These are phyloP conservation scores for Aspergillus neotritici DNA, from an alignment of 2,329 filamentous ascomycete genomes.

Conservation along the genomic window DNA sequence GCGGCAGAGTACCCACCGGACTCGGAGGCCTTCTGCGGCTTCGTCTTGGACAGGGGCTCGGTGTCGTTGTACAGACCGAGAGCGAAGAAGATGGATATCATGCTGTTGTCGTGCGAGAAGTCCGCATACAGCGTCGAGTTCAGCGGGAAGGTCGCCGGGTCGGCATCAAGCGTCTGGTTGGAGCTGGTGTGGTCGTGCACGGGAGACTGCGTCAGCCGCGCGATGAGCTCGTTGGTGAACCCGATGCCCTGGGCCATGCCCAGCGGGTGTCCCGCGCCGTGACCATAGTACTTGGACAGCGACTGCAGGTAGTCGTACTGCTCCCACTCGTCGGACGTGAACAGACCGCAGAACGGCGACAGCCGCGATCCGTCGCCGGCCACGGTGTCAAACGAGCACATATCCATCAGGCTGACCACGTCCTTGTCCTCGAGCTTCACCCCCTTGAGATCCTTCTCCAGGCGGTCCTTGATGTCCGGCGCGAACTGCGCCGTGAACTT, in stretches of 20 bases:
- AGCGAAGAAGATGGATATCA: conserved; percentile 69
- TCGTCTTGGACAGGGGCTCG: conserved; percentile 47
- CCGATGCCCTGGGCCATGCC: conserved; percentile 82
- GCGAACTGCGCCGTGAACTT: conserved; percentile 61
- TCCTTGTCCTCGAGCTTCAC: conserved; percentile 59
- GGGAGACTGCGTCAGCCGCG: conserved; percentile 63
- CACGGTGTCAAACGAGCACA: conserved; percentile 83
- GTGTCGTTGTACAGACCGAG: conserved; percentile 71
- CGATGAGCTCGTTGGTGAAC: conserved; percentile 80
- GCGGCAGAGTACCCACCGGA: conserved; percentile 65
- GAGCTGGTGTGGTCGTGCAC: conserved; percentile 69
- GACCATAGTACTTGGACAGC: conserved; percentile 80
- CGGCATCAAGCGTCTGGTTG: conserved; percentile 69
- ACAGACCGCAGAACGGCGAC: conserved; percentile 71
- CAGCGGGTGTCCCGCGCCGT: conserved; percentile 67
- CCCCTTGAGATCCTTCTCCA: conserved; percentile 64
- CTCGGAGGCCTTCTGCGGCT: conserved; percentile 47
- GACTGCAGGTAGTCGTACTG: conserved; percentile 76
- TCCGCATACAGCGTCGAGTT: conserved; percentile 69
- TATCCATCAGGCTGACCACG: conserved; percentile 72
- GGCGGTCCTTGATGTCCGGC: conserved; percentile 59
- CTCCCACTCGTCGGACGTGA: conserved; percentile 66
- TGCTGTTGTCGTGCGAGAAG: conserved; percentile 87
- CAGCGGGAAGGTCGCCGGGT: conserved; percentile 67
- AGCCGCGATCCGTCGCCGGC: conserved; percentile 48